These are phyloP conservation scores for Colletotrichum graminicola DNA, from an alignment of 2,329 filamentous ascomycete genomes.

Conservation along the genomic window DNA sequence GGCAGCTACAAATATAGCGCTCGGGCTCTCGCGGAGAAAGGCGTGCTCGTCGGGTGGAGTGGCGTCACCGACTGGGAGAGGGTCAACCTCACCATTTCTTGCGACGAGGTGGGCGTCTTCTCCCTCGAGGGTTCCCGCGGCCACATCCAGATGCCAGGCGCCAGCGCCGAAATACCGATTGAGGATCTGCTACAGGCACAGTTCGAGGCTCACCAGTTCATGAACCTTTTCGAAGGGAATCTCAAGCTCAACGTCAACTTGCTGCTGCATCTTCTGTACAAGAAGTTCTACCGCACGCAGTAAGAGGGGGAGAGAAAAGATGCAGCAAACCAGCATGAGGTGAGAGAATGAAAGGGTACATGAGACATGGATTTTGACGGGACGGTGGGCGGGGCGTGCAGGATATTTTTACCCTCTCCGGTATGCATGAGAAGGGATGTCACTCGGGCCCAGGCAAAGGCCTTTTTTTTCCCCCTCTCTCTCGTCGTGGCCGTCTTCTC, in stretches of 20 bases:
- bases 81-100: constrained; percentile 93
- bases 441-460: constrained; percentile 35
- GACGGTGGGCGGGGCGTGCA: constrained; percentile 23
- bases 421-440: constrained; percentile 33
- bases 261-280: constrained; percentile 95
- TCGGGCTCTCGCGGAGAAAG: constrained; percentile 89
- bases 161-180: constrained; percentile 87
- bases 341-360: constrained; percentile 9
- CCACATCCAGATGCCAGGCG: constrained; percentile 95
- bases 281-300: constrained; percentile 93
- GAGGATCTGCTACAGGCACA: constrained; percentile 96
- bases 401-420: constrained; percentile 28
- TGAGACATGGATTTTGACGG: constrained; percentile 37
- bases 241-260: constrained; percentile 96
- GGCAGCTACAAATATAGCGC: constrained; percentile 98
- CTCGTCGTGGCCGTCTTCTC: not conserved
- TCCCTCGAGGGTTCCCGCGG: constrained; percentile 90
- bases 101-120: constrained; percentile 94
- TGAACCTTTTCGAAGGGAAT: constrained; percentile 89
- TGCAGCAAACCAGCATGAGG: constrained; percentile 4
- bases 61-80: constrained; percentile 90
- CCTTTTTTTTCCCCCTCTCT: constrained; percentile 3
- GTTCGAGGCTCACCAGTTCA: constrained; percentile 96
- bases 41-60: constrained; percentile 91
- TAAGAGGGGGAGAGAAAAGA: constrained; percentile 50